Evolutionary conservation across 371 early-diverging fungal genomes (phyloP), one percentile per base, ranked within the genome.

Genomic region (Apophysomyces sp.): DNA sequence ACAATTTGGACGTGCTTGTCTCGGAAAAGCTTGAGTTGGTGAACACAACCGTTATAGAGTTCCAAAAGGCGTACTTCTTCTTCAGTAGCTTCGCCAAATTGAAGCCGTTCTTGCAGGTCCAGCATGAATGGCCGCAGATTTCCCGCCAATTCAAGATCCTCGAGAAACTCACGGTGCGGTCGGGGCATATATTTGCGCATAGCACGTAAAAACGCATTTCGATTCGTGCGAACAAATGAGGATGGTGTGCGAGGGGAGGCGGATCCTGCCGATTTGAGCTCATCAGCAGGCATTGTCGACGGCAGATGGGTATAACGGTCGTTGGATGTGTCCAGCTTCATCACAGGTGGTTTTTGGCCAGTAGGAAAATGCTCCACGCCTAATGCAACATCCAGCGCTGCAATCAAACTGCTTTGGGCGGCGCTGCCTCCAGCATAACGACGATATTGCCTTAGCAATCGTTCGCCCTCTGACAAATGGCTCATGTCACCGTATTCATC

Each of bases 151-250:
- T 86, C 89, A 24, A 97, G 72, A 54, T 92, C 93, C 36, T 88
- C 84, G 54, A 98, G 75, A 68, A 95, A 98, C 40, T 83, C 83
- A 28, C 96, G 91, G 71, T 96, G 95, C 5, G 84, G 84, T 29
- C 86, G 83, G 4, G 97, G 94, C 92, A 98, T 95, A 74, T 96
- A 94, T 59, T 89, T 82, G 44, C 98, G 91, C 95, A 98, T 98
- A 51, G 89, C 91, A 55, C 88, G 86, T 40, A 98, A 76, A 58
- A 81, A 89, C 64, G 81, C 84, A 72, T 73, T 87, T 27, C 68
- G 76, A 51, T 69, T 88, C 51, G 81, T 71, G 59, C 85, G 75
- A 44, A 80, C 57, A 66, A 73, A 70, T 54, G 76, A 68, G 52
- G 86, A 76, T 59, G 79, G 69, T 52, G 69, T 54, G 5, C 57